A percentile compares a stretch with the other conserved stretches of the same genome.
phyloP scores from a whole-genome alignment of 176 grass and related monocot genomes.

The Zizania latifolia region DNA sequence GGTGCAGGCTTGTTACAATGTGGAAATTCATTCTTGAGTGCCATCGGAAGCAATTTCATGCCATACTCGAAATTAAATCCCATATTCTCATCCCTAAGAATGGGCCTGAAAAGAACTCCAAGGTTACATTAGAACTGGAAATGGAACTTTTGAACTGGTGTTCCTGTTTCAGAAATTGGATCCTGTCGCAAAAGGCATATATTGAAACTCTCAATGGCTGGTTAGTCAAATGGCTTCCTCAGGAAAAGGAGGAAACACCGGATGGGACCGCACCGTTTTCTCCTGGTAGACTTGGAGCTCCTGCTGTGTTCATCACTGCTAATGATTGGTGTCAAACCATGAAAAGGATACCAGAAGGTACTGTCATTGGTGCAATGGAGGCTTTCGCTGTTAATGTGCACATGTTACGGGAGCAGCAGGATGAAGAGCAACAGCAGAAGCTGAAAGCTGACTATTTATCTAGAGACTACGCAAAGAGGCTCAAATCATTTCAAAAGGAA shows the following conservation, averaged over 20 bases:
- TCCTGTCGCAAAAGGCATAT: constrained; percentile 63
- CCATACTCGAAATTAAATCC: constrained; percentile 60
- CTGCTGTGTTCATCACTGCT: constrained; percentile 62
- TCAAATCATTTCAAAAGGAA: constrained; percentile 43
- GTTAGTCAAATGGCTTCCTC: constrained; percentile 82
- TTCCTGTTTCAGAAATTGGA: constrained; percentile 79
- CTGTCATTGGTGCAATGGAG: constrained; percentile 53
- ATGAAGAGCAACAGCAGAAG: constrained; percentile 57
- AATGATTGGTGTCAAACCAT: constrained; percentile 71
- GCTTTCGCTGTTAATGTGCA: constrained; percentile 62
- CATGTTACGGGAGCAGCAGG: constrained; percentile 56
- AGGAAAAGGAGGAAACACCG: constrained; percentile 67
- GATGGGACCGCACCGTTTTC: constrained; percentile 57
- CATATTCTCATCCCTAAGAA: constrained; percentile 54
- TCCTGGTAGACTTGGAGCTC: constrained; percentile 59
- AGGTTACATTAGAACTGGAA: constrained; percentile 63
- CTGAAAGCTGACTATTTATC: constrained; percentile 57
- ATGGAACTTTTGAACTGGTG: constrained; percentile 82
- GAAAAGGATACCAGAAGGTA: constrained; percentile 53
- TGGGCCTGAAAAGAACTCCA: constrained; percentile 43
- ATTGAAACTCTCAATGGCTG: constrained; percentile 69
- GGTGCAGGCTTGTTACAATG: constrained; percentile 67
- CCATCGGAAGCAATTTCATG: constrained; percentile 73
- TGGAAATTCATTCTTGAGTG: constrained; percentile 77
- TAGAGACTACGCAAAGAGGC: constrained; percentile 56